Percentiles rank a stretch among this genome's conserved stretches.
Evolutionary conservation across 2,329 filamentous ascomycete species (phyloP).

Genomic region (Phyllosticta citrichinensis): DNA sequence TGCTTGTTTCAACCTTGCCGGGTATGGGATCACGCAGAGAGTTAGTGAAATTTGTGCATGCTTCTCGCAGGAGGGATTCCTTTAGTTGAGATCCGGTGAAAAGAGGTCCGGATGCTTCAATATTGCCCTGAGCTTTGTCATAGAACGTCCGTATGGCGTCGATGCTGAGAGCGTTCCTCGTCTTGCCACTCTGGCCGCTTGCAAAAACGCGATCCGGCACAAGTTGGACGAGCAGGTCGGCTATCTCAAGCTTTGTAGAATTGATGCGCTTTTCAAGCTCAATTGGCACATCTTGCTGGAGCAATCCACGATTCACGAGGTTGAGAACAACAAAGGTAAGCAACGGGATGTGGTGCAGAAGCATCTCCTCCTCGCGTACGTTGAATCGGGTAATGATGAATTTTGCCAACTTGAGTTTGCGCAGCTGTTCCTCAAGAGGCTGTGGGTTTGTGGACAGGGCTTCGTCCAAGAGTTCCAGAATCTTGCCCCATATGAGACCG

Average conservation of each 20-base stretch:
- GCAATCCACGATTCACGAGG: slow-evolving; percentile 27
- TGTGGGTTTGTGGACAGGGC: slow-evolving; percentile 41
- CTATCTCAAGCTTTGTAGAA: slow-evolving; percentile 22
- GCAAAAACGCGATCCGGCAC: slow-evolving; percentile 26
- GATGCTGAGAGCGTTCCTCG: neutral
- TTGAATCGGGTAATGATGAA: slow-evolving; percentile 89
- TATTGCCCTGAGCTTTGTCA: slow-evolving; percentile 25
- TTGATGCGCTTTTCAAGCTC: neutral
- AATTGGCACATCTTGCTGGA: slow-evolving; percentile 16
- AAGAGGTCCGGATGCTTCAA: slow-evolving; percentile 23
- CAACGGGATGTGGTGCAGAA: slow-evolving; percentile 73
- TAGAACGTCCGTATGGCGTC: slow-evolving; percentile 24
- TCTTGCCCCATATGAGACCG: slow-evolving; percentile 79
- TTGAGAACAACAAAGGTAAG: slow-evolving; percentile 54
- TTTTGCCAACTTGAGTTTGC: slow-evolving; percentile 60
- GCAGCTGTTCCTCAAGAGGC: slow-evolving; percentile 37
- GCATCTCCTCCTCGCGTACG: slow-evolving; percentile 91
- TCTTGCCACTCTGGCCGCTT: slow-evolving; percentile 10
- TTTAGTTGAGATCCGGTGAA: slow-evolving; percentile 20
- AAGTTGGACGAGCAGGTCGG: slow-evolving; percentile 27
- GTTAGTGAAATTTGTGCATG: slow-evolving; percentile 18
- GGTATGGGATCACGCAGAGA: slow-evolving; percentile 14
- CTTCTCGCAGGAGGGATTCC: slow-evolving; percentile 22
- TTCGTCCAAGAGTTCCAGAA: slow-evolving; percentile 54
- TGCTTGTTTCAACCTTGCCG: slow-evolving; percentile 20